A percentile compares a stretch with the other conserved stretches of the same genome.
phyloP scores from a whole-genome alignment of 208 protist species.

The Phytomonas sp. region DNA sequence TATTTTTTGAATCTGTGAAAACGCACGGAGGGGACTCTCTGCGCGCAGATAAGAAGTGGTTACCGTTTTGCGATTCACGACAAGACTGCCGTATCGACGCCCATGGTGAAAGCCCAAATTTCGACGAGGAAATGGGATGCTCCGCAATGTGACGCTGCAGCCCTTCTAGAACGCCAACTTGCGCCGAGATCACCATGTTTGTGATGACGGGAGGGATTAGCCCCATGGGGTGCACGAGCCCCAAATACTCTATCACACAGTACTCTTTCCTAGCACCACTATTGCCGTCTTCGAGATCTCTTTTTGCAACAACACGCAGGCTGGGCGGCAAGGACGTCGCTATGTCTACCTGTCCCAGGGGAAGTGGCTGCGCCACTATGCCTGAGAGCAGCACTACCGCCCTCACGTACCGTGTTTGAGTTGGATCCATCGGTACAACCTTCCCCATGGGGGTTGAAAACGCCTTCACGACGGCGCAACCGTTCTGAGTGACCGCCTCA shows the following conservation, averaged over 20 bases:
- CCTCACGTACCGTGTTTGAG: conserved; percentile 59
- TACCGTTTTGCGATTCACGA: neutral
- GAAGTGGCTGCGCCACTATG: conserved; percentile 40
- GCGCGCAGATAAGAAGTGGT: neutral
- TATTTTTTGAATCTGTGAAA: neutral
- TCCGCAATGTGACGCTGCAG: conserved; percentile 40
- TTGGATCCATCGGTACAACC: conserved; percentile 39
- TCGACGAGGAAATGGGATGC: conserved; percentile 25
- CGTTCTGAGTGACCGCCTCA: conserved; percentile 43
- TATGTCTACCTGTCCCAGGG: conserved; percentile 3
- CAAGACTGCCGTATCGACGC: neutral
- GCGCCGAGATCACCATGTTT: conserved; percentile 57
- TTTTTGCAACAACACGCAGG: conserved; percentile 5
- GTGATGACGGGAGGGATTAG: conserved; percentile 48
- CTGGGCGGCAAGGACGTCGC: conserved; percentile 6
- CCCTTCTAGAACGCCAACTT: conserved; percentile 29
- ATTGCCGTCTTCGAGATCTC: neutral
- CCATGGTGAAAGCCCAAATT: neutral
- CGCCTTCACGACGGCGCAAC: conserved; percentile 55
- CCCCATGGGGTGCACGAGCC: conserved; percentile 73
- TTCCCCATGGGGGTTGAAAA: conserved; percentile 58
- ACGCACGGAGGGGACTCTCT: neutral
- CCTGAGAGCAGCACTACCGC: conserved; percentile 53
- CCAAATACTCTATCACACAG: conserved; percentile 61
- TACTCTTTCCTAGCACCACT: conserved; percentile 11